These are phyloP conservation scores for Pseudozyma sp. DNA, from an alignment of 1,284 basidiomycete species.

Conservation along the genomic window DNA sequence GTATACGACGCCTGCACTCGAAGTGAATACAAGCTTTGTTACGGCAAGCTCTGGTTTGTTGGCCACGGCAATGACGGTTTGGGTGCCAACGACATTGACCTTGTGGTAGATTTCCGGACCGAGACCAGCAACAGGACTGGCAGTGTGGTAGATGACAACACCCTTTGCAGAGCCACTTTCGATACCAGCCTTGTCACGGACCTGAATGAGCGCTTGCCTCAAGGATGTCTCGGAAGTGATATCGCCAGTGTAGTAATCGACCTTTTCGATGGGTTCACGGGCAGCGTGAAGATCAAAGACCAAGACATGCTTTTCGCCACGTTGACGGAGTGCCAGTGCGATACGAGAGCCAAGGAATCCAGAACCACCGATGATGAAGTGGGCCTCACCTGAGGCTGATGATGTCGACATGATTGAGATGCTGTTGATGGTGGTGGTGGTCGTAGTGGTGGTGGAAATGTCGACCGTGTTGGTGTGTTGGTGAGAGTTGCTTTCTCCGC, in stretches of 20 bases:
- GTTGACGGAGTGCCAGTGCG: conserved; percentile 59
- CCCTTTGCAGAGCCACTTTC: conserved; percentile 37
- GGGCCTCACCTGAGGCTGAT: conserved; percentile 60
- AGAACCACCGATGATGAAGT: conserved; percentile 66
- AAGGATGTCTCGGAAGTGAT: conserved; percentile 56
- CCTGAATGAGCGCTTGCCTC: conserved; percentile 45
- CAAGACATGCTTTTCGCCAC: conserved; percentile 64
- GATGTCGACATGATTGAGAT: conserved; percentile 57
- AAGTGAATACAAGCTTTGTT: conserved; percentile 92
- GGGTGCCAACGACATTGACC: conserved; percentile 94
- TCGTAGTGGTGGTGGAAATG: neutral
- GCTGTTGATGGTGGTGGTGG: neutral
- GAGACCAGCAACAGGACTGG: conserved; percentile 82
- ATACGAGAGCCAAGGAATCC: conserved; percentile 67
- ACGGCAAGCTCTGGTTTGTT: conserved; percentile 74
- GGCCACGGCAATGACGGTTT: conserved; percentile 83
- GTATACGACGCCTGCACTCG: conserved; percentile 92
- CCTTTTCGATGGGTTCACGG: conserved; percentile 52
- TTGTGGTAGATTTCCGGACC: conserved; percentile 82
- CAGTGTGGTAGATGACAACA: conserved; percentile 84
- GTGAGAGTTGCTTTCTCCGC: conserved; percentile 25
- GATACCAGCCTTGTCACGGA: conserved; percentile 41
- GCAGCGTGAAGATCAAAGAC: conserved; percentile 61
- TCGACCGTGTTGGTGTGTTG: neutral
- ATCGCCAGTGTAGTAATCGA: conserved; percentile 63